These are phyloP conservation scores for Hyaloscypha variabilis DNA, from an alignment of 495 filamentous ascomycete genomes.

Conservation along the genomic window DNA sequence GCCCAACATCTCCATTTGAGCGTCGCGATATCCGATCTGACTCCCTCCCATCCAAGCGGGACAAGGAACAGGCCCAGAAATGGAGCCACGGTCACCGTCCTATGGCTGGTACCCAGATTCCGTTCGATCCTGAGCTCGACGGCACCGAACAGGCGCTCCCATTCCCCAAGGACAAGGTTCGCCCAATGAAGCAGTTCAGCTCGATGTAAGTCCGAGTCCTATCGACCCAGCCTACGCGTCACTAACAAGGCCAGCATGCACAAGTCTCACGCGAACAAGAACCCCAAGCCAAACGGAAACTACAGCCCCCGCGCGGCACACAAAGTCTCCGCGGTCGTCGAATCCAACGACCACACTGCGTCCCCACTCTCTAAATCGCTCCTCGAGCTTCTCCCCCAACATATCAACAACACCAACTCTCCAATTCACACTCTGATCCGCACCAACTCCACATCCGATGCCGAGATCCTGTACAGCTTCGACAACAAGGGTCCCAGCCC, in stretches of 20 bases:
- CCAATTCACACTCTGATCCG: slow-evolving; percentile 27
- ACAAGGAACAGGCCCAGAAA: slow-evolving; percentile 30
- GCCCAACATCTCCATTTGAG: slow-evolving; percentile 6
- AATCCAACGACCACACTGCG: slow-evolving; percentile 20
- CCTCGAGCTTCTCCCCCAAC: slow-evolving; percentile 30
- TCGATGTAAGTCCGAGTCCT: not conserved
- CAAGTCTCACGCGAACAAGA: slow-evolving; percentile 31
- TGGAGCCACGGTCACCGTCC: slow-evolving; percentile 28
- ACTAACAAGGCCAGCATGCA: not conserved
- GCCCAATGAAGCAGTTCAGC: slow-evolving; percentile 10
- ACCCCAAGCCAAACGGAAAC: slow-evolving; percentile 23
- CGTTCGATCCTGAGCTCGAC: not conserved
- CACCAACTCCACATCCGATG: slow-evolving; percentile 7
- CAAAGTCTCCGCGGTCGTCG: slow-evolving; percentile 24
- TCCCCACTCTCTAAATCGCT: slow-evolving; percentile 29
- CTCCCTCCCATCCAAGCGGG: slow-evolving; percentile 25
- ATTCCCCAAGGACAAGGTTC: slow-evolving; percentile 13
- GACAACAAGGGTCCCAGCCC: slow-evolving; percentile 29
- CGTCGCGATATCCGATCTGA: slow-evolving; percentile 30
- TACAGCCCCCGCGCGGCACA: slow-evolving; percentile 9
- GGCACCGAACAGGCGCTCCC: not conserved
- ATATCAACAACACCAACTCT: slow-evolving; percentile 26
- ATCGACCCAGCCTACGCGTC: not conserved
- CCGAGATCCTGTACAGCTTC: slow-evolving; percentile 26
- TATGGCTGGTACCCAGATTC: slow-evolving; percentile 5